Evolutionary conservation across 345 rosid species (phyloP).

Genomic region (Eucalyptus microcorys): DNA sequence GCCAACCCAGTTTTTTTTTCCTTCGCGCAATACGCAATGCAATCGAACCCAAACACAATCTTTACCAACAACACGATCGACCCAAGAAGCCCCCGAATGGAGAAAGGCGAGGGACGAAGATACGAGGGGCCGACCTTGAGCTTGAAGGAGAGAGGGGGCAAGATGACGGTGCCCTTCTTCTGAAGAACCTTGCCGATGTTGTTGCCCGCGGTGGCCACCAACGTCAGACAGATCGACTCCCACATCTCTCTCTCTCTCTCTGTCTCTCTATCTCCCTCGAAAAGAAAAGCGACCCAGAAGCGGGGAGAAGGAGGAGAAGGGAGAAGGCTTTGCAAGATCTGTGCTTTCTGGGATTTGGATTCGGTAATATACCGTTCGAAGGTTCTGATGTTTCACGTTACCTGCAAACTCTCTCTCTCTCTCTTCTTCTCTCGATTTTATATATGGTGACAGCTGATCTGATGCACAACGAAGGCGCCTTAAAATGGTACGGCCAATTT

Average conservation of each 20-base stretch:
- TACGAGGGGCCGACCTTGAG: slow-evolving; percentile 40
- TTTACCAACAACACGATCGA: neutral
- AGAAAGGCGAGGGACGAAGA: neutral
- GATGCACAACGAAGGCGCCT: neutral
- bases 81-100: neutral
- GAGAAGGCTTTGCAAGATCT: neutral
- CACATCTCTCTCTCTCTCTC: slow-evolving; percentile 31
- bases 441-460: neutral
- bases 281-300: neutral
- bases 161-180: slow-evolving; percentile 92
- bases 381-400: neutral
- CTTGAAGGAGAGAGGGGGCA: slow-evolving; percentile 96
- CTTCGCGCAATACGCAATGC: neutral
- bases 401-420: neutral
- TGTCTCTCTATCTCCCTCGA: neutral
- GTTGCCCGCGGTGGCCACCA: slow-evolving; percentile 96
- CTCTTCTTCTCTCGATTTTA: neutral
- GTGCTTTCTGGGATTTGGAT: neutral
- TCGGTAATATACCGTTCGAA: neutral
- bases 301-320: neutral
- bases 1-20: neutral
- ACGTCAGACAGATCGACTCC: slow-evolving; percentile 79
- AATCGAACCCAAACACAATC: neutral
- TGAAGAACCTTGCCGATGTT: slow-evolving; percentile 93
- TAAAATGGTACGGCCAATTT: neutral